Evolutionary conservation across 1,284 basidiomycete genomes (phyloP).

Genomic region (Heterobasidion annosum): DNA sequence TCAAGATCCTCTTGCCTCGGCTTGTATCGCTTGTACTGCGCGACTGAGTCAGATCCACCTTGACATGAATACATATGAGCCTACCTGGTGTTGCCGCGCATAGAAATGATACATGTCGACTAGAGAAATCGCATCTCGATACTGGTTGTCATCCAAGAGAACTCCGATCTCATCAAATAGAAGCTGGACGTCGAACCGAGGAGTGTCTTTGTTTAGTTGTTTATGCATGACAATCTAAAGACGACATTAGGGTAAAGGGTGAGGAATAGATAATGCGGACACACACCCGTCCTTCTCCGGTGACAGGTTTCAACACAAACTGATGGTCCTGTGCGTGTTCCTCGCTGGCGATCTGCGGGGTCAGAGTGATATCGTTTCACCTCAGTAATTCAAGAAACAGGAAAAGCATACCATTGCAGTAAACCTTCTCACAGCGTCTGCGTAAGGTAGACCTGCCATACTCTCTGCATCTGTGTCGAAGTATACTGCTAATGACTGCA

Average conservation of each 20-base stretch:
- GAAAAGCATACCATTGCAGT: conserved; percentile 54
- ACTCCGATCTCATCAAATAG: conserved; percentile 95
- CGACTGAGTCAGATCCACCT: conserved; percentile 1
- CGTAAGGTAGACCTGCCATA: conserved; percentile 62
- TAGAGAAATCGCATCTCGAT: conserved; percentile 89
- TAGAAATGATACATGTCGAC: conserved; percentile 98
- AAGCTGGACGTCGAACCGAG: conserved; percentile 86
- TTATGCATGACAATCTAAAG: conserved; percentile 78
- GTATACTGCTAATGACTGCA: conserved; percentile 88
- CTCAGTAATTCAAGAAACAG: no score
- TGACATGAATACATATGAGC: conserved; percentile 6
- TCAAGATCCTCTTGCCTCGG: conserved; percentile 57
- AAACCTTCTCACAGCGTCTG: conserved; percentile 75
- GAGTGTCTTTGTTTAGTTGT: conserved; percentile 61
- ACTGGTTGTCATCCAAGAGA: conserved; percentile 90
- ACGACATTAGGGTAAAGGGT: not conserved
- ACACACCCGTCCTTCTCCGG: conserved; percentile 83
- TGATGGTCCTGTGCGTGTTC: conserved; percentile 66
- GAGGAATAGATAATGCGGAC: not conserved
- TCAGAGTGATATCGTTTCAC: not conserved
- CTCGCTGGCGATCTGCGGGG: conserved; percentile 55
- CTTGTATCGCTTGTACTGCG: conserved; percentile 76
- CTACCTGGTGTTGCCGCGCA: conserved; percentile 79
- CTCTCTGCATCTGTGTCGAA: conserved; percentile 92
- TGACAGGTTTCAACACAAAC: conserved; percentile 93